phyloP scores from a whole-genome alignment of 768 basidiomycete species.

The Suillus hirtellus region DNA sequence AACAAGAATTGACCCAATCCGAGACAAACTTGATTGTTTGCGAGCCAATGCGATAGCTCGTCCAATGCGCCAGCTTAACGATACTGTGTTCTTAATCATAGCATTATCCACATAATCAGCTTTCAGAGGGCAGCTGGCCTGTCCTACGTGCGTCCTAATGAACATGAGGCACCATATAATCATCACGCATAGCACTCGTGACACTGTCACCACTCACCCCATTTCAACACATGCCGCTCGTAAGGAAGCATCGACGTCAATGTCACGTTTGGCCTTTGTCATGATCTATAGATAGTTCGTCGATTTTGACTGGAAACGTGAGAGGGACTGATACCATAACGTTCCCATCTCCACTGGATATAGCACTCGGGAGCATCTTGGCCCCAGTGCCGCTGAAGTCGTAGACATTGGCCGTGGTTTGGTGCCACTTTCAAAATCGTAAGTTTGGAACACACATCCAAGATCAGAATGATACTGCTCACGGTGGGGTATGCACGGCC shows the following conservation, averaged over 20 bases:
- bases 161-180: not conserved
- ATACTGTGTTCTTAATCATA: constrained; percentile 53
- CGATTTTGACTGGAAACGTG: not conserved
- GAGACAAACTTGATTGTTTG: constrained; percentile 44
- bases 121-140: constrained; percentile 42
- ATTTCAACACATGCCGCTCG: constrained; percentile 52
- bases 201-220: constrained; percentile 34
- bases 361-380: constrained; percentile 34
- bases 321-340: constrained; percentile 25
- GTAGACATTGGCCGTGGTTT: constrained; percentile 34
- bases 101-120: constrained; percentile 36
- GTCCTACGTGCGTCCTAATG: constrained; percentile 43
- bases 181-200: not conserved
- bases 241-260: constrained; percentile 45
- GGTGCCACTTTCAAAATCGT: constrained; percentile 25
- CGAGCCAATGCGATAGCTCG: constrained; percentile 55
- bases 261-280: constrained; percentile 44
- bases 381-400: constrained; percentile 26
- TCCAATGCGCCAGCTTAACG: constrained; percentile 64
- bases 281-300: constrained; percentile 33
- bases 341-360: constrained; percentile 42
- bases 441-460: constrained; percentile 11
- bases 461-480: constrained; percentile 18
- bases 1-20: constrained; percentile 36
- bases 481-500: constrained; percentile 39